Evolutionary conservation across 345 rosid species (phyloP).

Genomic region (Geranium brycei): DNA sequence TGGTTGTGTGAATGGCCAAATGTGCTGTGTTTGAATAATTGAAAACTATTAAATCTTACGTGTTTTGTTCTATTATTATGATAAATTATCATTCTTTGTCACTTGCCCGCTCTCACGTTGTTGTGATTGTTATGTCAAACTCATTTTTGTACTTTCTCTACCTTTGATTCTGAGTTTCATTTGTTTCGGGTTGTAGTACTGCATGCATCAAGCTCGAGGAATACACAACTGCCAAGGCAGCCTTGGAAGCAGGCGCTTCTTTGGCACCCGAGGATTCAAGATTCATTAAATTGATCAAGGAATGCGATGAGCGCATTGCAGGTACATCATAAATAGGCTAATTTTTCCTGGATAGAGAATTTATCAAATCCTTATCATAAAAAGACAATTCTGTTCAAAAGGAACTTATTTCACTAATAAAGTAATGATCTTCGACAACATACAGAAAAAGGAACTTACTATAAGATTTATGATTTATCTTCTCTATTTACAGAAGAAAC

Average conservation of each 20-base stretch:
- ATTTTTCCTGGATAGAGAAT: not conserved
- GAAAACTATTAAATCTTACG: not conserved
- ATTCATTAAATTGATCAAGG: slow-evolving; percentile 57
- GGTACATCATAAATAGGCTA: slow-evolving; percentile 24
- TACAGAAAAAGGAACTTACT: too few relatives aligned
- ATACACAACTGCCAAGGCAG: slow-evolving; percentile 69
- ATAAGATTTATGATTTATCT: too few relatives aligned
- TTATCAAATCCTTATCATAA: too few relatives aligned
- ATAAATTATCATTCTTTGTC: too few relatives aligned
- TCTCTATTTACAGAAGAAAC: slow-evolving; percentile 24
- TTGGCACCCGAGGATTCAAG: slow-evolving; percentile 43
- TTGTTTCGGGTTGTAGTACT: slow-evolving; percentile 27
- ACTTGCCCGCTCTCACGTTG: not conserved
- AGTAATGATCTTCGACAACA: too few relatives aligned
- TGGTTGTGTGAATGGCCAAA: not conserved
- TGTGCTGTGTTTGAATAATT: not conserved
- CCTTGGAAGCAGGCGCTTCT: slow-evolving; percentile 56
- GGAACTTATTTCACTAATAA: too few relatives aligned
- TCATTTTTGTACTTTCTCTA: slow-evolving; percentile 1
- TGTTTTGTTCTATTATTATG: not conserved
- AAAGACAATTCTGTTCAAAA: too few relatives aligned
- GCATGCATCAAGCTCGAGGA: slow-evolving; percentile 92
- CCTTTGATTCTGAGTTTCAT: not conserved
- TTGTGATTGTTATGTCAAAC: not conserved
- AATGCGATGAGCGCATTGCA: slow-evolving; percentile 47